Percentiles rank a stretch among this genome's conserved stretches.
phyloP scores from a whole-genome alignment of 495 filamentous ascomycete species.

The Xylaria intraflava region DNA sequence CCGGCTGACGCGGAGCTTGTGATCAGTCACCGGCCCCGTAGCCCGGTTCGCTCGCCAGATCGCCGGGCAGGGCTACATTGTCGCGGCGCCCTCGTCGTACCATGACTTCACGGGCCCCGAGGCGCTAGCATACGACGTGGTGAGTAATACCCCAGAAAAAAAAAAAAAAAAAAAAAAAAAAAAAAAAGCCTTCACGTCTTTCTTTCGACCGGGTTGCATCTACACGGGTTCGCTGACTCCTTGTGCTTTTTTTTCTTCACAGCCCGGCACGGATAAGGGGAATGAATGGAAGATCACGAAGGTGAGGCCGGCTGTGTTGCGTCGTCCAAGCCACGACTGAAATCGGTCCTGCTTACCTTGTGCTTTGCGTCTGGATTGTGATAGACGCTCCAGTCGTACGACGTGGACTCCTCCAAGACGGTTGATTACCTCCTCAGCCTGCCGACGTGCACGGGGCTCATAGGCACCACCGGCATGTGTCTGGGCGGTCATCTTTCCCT shows the following conservation, averaged over 20 bases:
- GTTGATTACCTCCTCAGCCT: conserved; percentile 70
- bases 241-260: neutral
- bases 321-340: neutral
- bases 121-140: conserved; percentile 72
- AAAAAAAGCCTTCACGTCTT: no score
- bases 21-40: conserved; percentile 82
- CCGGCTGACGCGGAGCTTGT: neutral
- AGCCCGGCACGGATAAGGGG: conserved; percentile 75
- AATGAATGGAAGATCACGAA: conserved; percentile 83
- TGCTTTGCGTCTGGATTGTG: neutral
- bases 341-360: conserved; percentile 8
- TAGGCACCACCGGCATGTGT: conserved; percentile 92
- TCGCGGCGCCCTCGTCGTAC: conserved; percentile 82
- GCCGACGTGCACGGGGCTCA: conserved; percentile 72
- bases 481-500: conserved; percentile 87
- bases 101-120: conserved; percentile 90
- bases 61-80: conserved; percentile 88
- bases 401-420: conserved; percentile 71
- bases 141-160: neutral
- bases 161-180: no score
- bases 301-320: conserved; percentile 29
- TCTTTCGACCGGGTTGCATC: neutral
- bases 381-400: conserved; percentile 78
- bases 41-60: conserved; percentile 88
- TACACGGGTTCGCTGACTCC: neutral